A percentile compares a stretch with the other conserved stretches of the same genome.
Evolutionary conservation across 2,329 filamentous ascomycete genomes (phyloP).

Genomic region (Macroventuria anomochaeta): DNA sequence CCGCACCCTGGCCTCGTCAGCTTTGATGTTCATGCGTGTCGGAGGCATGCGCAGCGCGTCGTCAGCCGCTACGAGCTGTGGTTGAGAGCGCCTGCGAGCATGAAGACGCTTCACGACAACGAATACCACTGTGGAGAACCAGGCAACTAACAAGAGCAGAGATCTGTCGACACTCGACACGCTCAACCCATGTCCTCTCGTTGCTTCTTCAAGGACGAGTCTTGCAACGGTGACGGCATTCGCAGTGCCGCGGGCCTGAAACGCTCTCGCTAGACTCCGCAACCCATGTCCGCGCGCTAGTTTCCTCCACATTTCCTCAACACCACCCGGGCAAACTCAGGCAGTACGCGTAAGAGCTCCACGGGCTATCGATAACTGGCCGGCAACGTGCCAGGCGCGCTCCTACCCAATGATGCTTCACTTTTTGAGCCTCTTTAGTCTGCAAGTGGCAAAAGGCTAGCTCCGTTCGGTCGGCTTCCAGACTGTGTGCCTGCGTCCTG

Average conservation of each 20-base stretch:
- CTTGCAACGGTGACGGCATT: slow-evolving; percentile 15
- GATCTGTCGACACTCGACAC: not conserved
- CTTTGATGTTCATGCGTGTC: slow-evolving; percentile 23
- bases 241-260: slow-evolving; percentile 28
- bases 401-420: slow-evolving; percentile 30
- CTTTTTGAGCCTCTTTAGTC: slow-evolving; percentile 12
- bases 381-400: slow-evolving; percentile 17
- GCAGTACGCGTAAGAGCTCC: slow-evolving; percentile 45
- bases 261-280: slow-evolving; percentile 26
- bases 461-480: slow-evolving; percentile 15
- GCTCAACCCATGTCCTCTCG: not conserved
- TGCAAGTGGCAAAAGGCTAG: slow-evolving; percentile 15
- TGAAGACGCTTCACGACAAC: not conserved
- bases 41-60: slow-evolving; percentile 16
- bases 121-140: not conserved
- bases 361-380: slow-evolving; percentile 27
- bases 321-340: slow-evolving; percentile 28
- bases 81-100: slow-evolving; percentile 3
- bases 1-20: slow-evolving; percentile 27
- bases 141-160: not conserved
- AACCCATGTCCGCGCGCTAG: slow-evolving; percentile 26
- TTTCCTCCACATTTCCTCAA: slow-evolving; percentile 40
- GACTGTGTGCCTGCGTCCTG: slow-evolving; percentile 16
- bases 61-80: slow-evolving; percentile 12
- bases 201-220: not conserved